Evolutionary conservation across 2,329 filamentous ascomycete genomes (phyloP).

Genomic region (Diaporthe vexans): DNA sequence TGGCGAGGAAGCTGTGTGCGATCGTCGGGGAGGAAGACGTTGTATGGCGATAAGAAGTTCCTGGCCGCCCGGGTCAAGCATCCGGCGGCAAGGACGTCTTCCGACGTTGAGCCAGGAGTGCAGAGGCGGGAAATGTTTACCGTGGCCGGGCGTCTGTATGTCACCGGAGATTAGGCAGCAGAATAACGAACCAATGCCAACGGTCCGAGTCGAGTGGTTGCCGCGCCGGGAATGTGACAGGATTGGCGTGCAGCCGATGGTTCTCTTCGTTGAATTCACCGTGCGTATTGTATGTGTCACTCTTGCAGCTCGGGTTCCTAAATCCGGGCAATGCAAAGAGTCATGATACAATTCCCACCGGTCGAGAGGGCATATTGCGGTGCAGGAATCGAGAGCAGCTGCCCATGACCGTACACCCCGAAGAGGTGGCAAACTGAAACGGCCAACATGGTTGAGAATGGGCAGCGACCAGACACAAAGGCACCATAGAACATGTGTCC

Average conservation of each 20-base stretch:
- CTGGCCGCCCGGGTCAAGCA: too few relatives aligned
- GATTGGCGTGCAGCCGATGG: neutral
- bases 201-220: neutral
- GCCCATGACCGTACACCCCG: too few relatives aligned
- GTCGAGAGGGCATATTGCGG: neutral
- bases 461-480: neutral
- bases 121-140: neutral
- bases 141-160: neutral
- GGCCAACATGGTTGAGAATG: neutral
- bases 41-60: neutral
- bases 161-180: constrained; percentile 8
- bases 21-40: neutral
- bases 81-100: neutral
- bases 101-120: neutral
- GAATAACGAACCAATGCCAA: constrained; percentile 14
- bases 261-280: neutral
- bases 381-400: neutral
- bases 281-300: neutral
- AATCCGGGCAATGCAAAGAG: neutral
- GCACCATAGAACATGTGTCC: neutral
- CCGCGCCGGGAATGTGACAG: neutral
- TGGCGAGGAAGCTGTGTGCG: constrained; percentile 11
- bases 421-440: neutral
- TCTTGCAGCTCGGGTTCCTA: neutral
- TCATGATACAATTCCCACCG: neutral